Percentiles rank a stretch among this genome's conserved stretches.
These are phyloP conservation scores for Favolaschia claudopus DNA, from an alignment of 768 basidiomycete genomes.

Conservation along the genomic window DNA sequence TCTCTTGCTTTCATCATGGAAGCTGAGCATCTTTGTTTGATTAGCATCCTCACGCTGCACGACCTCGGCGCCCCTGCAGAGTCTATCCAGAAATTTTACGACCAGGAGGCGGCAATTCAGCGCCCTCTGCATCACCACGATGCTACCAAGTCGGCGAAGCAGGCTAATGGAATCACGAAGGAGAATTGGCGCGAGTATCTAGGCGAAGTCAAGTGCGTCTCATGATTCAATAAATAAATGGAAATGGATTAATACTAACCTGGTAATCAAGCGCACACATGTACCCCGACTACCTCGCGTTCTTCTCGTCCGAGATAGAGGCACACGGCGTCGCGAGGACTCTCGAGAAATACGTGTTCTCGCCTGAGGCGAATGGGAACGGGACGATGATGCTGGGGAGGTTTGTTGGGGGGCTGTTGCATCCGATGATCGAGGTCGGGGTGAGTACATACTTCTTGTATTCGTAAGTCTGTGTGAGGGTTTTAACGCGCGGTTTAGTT, in stretches of 20 bases:
- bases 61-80: not conserved
- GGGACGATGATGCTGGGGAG: constrained; percentile 44
- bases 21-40: not conserved
- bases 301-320: constrained; percentile 50
- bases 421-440: constrained; percentile 10
- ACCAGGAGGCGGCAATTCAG: not conserved
- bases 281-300: constrained; percentile 34
- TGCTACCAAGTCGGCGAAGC: no score
- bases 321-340: constrained; percentile 45
- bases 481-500: not conserved
- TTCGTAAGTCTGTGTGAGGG: not conserved
- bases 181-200: not conserved
- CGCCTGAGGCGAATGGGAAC: constrained; percentile 38
- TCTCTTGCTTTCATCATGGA: not conserved
- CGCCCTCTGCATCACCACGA: no score
- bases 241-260: no score
- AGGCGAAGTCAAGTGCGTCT: not conserved
- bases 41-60: not conserved
- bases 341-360: constrained; percentile 59
- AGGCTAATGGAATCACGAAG: not conserved
- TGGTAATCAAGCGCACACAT: not conserved
- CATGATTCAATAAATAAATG: not conserved
- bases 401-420: constrained; percentile 9
- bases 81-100: not conserved
- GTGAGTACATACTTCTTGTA: not conserved